Base-by-base conservation (phyloP, 257 asterid species). In the Lithospermum erythrorhizon region DNA sequence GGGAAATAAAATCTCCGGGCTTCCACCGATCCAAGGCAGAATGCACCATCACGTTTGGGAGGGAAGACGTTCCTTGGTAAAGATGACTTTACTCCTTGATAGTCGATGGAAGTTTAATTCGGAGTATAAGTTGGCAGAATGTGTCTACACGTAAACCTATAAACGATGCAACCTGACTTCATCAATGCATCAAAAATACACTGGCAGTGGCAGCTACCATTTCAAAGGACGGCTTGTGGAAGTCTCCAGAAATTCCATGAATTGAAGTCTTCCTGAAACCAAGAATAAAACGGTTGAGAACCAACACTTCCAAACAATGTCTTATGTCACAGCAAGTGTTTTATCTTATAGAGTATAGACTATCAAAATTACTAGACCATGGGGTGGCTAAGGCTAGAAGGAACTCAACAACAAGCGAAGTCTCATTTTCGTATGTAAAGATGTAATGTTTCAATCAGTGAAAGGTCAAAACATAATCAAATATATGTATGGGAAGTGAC, bases 201-300 rank as follows among this genome's bases (percentile, higher is more conserved):
- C 55, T 52, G 20, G 49, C 55, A 18, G 64, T 58, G n/a, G n/a
- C n/a, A n/a, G n/a, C 68, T 57, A 78, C 71, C 78, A 47, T 57
- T 13, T 45, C 75, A 75, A 4, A 81, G 65, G 14, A n/a, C 13
- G 61, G 81, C 76, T 57, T 82, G 87, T 20, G 94, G 90, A 57
- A 90, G 75, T 72, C 83, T 90, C 97, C 97, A 90, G 79, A 62
- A 90, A 70, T 87, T 90, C 93, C 93, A 87, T 37, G 85, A 65
- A 77, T 90, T 90, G 19, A 59, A 90, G 70, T 82, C 94, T 78
- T 87, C 97, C 95, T 90, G 86, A 35, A 72, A 79, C 47, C 55
- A 27, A 59, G 57, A 53, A 63, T 16, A 9, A 60, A 37, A 22
- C 61, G 37, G 41, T 17, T 52, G 41, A 48, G 48, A 54, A 22